Evolutionary conservation across 177 flowering plant species (phyloP), one percentile per base, ranked within the genome.

Genomic region (Vitis hybrid): DNA sequence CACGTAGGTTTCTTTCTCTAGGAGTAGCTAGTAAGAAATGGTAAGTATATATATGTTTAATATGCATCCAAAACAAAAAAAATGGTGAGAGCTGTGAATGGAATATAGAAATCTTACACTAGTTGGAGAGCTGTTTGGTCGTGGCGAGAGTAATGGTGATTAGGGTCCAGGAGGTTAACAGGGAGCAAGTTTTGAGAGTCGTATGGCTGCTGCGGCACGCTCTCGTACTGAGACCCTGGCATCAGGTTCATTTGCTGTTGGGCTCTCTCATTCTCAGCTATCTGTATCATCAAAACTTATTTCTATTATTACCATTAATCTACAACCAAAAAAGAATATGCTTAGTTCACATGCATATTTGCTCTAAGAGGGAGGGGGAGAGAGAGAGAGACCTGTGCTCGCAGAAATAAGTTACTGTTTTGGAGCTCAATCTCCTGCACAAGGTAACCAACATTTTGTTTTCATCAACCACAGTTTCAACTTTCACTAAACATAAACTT

Each of bases 191-290:
- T 82, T 10, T 84, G 75, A 39, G 29, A 39, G 33, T 82, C 84
- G 33, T 73, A 80, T 4, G 74, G 68, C 48, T 83, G 82, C 29
- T 80, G 65, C 10, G 73, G 69, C 50, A 71, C 64, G 6, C 74
- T 29, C 48, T 76, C 82, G 39, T 74, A 74, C 2, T 68, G 71
- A 1, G 74, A 59, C 65, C 75, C 86, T 2, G 70, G 75, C 76
- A 83, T 72, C 73, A 73, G 2, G 60, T 52, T 70, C 69, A 74
- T 69, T 31, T 84, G 79, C 62, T 78, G 75, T 33, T 80, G 81
- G 31, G 74, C 74, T 74, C 85, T 81, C 70, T 84, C 90, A 51
- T 72, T 66, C 73, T 86, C 90, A 69, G 87, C 81, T 76, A 86
- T 86, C 87, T 85, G 80, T 72, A 76, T 16, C 55, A 29, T 49